phyloP scores from a whole-genome alignment of 345 rosid species.

The Xanthoceras sorbifolium region DNA sequence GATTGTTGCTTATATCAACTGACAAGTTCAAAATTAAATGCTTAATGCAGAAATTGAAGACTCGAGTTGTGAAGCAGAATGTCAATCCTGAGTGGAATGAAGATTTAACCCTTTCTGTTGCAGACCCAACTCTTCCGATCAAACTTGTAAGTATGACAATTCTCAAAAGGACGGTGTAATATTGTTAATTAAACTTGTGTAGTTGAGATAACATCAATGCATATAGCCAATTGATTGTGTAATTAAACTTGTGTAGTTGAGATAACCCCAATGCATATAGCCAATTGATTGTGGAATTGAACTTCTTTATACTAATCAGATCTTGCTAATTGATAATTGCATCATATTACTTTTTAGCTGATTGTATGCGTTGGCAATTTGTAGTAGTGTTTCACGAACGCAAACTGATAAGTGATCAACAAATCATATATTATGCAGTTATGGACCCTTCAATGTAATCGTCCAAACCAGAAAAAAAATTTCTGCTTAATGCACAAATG shows the following conservation, averaged over 20 bases:
- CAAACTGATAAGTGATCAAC: background rate
- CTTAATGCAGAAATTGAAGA: slow-evolving; percentile 67
- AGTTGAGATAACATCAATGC: background rate
- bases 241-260: background rate
- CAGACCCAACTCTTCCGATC: slow-evolving; percentile 62
- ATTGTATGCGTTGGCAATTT: background rate
- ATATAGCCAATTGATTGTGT: background rate
- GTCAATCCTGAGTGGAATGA: slow-evolving; percentile 89
- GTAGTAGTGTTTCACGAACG: background rate
- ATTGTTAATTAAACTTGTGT: background rate
- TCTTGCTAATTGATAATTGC: background rate
- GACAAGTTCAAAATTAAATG: slow-evolving; percentile 1
- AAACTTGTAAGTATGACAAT: slow-evolving; percentile 54
- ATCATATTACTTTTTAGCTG: background rate
- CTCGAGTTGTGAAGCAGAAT: slow-evolving; percentile 59
- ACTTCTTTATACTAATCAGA: background rate
- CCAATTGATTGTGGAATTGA: background rate
- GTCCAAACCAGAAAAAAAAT: background rate
- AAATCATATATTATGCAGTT: background rate
- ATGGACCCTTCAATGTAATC: background rate
- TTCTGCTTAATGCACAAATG: background rate
- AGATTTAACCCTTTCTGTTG: slow-evolving; percentile 66
- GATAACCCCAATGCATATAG: background rate
- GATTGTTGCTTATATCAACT: background rate
- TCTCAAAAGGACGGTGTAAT: background rate